Base-by-base conservation (phyloP, 2,329 filamentous ascomycete genomes). In the Pseudogymnoascus sp. region DNA sequence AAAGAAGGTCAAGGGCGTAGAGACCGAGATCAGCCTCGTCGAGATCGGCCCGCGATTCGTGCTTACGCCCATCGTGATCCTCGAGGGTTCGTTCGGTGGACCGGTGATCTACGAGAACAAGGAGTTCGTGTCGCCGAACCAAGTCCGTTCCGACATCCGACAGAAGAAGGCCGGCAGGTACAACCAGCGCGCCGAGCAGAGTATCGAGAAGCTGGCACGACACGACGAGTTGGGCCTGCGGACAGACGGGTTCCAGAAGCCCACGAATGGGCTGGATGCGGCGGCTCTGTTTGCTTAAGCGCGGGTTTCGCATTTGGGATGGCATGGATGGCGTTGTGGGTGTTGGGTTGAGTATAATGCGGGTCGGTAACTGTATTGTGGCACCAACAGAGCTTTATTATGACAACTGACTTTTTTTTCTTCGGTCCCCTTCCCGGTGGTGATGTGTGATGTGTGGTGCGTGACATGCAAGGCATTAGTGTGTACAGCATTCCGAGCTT, bases 61-160 rank as follows among this genome's bases (percentile, higher is more conserved):
- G 31, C 80, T 97, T 60, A 97, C 92, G 26, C 93, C 94, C 0
- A 97, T 97, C 67, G 87, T 97, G 63, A 96, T 97, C 68, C 86
- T 96, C 69, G 94, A 99, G 74, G 92, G 91, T 45, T 92, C 90
- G 65, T 97, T 99, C 69, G 93, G 93, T 61, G 94, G 94, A 0
- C 93, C 94, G 2, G 91, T 97, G 67, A 95, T 99, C 72, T 99
- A 96, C 78, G 91, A 97, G 80, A 97, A 97, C 80, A 94, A 91
- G 81, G 89, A 96, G 74, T 99, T 96, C 71, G 90, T 99, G 61
- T 94, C 89, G 68, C 94, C 94, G 8, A 99, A 99, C 83, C 91
- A 97, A 77, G 85, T 97, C 66, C 83, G 94, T 68, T 81, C 91
- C 41, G 94, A 97, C 66, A 75, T 96, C 68, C 82, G 91, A 69